A percentile compares a stretch with the other conserved stretches of the same genome.
Conservation (phyloP, 1,284 basidiomycete genomes). For the Mycosarcoma mackinlayi region DNA sequence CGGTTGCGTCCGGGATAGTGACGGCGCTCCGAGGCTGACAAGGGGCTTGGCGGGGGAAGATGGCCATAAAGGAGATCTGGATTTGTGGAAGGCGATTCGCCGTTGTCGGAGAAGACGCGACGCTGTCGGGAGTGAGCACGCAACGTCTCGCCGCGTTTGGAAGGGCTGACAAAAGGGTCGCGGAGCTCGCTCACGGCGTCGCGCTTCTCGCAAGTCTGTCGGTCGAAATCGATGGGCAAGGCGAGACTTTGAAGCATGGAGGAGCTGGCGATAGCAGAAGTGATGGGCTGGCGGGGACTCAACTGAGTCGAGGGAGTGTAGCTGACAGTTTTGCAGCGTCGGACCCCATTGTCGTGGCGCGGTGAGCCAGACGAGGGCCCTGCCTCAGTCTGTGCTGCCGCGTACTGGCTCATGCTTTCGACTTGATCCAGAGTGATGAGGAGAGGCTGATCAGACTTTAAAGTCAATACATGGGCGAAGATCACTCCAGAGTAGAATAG, state of each 20-base stretch:
- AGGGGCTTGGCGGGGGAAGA: slow-evolving; percentile 3
- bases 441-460: no score
- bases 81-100: slow-evolving; percentile 8
- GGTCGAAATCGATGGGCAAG: slow-evolving; percentile 15
- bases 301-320: slow-evolving; percentile 4
- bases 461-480: neutral
- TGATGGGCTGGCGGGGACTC: slow-evolving; percentile 1
- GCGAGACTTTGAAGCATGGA: slow-evolving; percentile 11
- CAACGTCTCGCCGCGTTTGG: slow-evolving; percentile 33
- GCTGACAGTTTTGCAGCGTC: slow-evolving; percentile 39
- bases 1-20: slow-evolving; percentile 11
- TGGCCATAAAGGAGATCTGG: slow-evolving; percentile 12
- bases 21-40: slow-evolving; percentile 15
- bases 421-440: slow-evolving; percentile 3
- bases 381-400: slow-evolving; percentile 10
- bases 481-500: no score
- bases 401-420: slow-evolving; percentile 18
- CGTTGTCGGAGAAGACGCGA: slow-evolving; percentile 32
- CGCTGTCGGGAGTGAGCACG: slow-evolving; percentile 38
- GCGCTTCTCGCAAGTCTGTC: neutral
- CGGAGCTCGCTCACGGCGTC: slow-evolving; percentile 3
- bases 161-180: slow-evolving; percentile 23
- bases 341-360: slow-evolving; percentile 9
- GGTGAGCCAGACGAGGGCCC: slow-evolving; percentile 20
- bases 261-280: neutral